Base-by-base conservation (phyloP, 2,329 filamentous ascomycete genomes). In the Aspergillus neoniger region DNA sequence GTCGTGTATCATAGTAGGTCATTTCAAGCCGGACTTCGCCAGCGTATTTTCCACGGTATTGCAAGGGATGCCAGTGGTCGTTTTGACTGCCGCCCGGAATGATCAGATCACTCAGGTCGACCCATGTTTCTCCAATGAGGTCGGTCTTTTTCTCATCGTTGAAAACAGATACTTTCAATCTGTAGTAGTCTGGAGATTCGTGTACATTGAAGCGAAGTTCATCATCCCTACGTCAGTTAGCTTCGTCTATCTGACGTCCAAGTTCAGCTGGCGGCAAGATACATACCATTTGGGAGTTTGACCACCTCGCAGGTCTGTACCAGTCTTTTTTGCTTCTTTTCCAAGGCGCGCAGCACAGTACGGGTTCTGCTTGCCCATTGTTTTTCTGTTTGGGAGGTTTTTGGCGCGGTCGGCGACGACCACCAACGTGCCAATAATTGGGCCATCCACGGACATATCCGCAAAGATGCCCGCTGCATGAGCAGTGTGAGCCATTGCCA, bases 81-180 rank as follows among this genome's bases (percentile, higher is more conserved):
- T 86, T 92, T 78, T 97, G 92, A n/a, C 95, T 93, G 52, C 95
- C 95, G 51, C 95, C 93, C 2, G 88, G 82, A 19, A 93, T 84
- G 64, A 99, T 85, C 69, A 99, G 90, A 67, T 87, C 85, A 67
- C 88, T 87, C 61, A 99, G 82, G 71, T 91, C 90, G 60, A 98
- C 86, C 89, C 91, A 97, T 6, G 91, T 88, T 77, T 99, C 95
- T 66, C 95, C 95, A 69, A 99, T 97, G 65, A 99, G 78, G 67
- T 99, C 95, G 0, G 94, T 98, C 80, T 90, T 96, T 81, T 97
- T 98, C 79, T 99, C 95, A 71, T 99, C 95, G 74, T 96, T 97
- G 80, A 99, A 99, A 5, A 98, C 86, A 2, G 94, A 97, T 15
- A 98, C 84, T 75, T 99, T 99, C 59, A 99, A 84, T 74, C 93